Percentiles rank a stretch among this genome's conserved stretches.
phyloP scores from a whole-genome alignment of 352 stramenopile species.

The Pythium brachiatum region DNA sequence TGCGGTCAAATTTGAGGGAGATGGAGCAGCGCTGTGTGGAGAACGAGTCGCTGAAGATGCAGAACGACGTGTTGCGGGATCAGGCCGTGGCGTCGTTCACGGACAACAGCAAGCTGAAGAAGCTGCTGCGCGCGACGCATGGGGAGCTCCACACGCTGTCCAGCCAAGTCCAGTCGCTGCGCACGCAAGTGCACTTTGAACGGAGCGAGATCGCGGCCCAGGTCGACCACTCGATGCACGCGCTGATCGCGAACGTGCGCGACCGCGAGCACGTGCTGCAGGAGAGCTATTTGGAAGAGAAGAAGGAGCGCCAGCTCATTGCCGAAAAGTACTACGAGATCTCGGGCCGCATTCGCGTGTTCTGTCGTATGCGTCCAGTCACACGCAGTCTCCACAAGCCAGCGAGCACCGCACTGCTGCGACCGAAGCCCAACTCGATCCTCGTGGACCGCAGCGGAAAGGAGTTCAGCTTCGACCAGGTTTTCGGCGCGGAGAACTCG shows the following conservation, averaged over 20 bases:
- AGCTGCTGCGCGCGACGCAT: slow-evolving; percentile 28
- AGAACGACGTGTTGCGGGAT: slow-evolving; percentile 63
- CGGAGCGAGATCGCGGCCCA: slow-evolving; percentile 32
- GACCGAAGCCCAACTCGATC: slow-evolving; percentile 88
- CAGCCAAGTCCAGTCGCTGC: slow-evolving; percentile 40
- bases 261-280: slow-evolving; percentile 63
- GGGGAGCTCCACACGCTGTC: slow-evolving; percentile 34
- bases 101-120: slow-evolving; percentile 48
- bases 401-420: slow-evolving; percentile 39
- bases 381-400: slow-evolving; percentile 23
- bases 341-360: slow-evolving; percentile 92
- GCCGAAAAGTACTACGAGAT: slow-evolving; percentile 91
- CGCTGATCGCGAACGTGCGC: slow-evolving; percentile 40
- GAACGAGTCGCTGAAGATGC: slow-evolving; percentile 43
- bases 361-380: slow-evolving; percentile 84
- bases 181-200: slow-evolving; percentile 38
- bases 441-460: slow-evolving; percentile 88
- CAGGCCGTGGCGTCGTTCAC: slow-evolving; percentile 43
- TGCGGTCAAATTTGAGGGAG: slow-evolving; percentile 49
- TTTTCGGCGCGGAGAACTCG: slow-evolving; percentile 92
- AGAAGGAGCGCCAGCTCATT: slow-evolving; percentile 71
- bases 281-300: slow-evolving; percentile 65
- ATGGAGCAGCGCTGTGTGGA: slow-evolving; percentile 50
- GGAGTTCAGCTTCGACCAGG: slow-evolving; percentile 96
- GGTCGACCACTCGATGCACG: slow-evolving; percentile 40